Base-by-base conservation (phyloP, 169 alveolate genomes). In the Prorocentrum cordatum region DNA sequence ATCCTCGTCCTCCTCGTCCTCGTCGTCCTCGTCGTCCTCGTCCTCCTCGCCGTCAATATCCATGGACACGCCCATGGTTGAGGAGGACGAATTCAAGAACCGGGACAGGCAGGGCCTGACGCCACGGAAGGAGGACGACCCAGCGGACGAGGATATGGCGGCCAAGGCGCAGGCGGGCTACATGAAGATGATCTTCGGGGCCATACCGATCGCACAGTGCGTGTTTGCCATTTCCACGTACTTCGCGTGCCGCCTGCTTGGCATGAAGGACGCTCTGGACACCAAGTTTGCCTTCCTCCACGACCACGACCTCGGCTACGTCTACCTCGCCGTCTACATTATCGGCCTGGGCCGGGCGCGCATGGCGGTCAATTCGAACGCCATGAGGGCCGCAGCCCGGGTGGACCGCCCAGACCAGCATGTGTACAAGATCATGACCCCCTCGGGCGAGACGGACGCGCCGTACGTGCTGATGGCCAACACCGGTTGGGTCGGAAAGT, bases 391-490 rank as follows among this genome's bases (percentile, higher is more conserved):
- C 20, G 75, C 39, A 3, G 88, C 88, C 18, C 88, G 88, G 10
- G 42, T 77, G 64, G 71, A 77, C 71, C 88, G 88, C 24, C 88
- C 88, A 10, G 88, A 77, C 50, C 88, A 77, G 88, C 85, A 77
- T 20, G 75, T 77, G 75, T 77, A 77, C 88, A 58, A 33, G 33
- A 27, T 77, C 88, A 77, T 77, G 88, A 62, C 73, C 7, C 2
- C 22, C 33, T 59, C 75, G 9, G 88, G 88, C 18, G 26, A 20
- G 35, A 33, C 54, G 88, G 88, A 77, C 47, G 72, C 88, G n/a
- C 88, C 88, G 20, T 77, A 77, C 32, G 75, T 77, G 10, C 31
- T 77, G 33, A 77, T 77, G 88, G 88, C 64, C 35, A 77, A 58
- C 45, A 77, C 88, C 3, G 88, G 68, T 36, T n/a, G 22, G 36